Conservation (phyloP, 176 grass and related monocot genomes). For the Avena insularis region DNA sequence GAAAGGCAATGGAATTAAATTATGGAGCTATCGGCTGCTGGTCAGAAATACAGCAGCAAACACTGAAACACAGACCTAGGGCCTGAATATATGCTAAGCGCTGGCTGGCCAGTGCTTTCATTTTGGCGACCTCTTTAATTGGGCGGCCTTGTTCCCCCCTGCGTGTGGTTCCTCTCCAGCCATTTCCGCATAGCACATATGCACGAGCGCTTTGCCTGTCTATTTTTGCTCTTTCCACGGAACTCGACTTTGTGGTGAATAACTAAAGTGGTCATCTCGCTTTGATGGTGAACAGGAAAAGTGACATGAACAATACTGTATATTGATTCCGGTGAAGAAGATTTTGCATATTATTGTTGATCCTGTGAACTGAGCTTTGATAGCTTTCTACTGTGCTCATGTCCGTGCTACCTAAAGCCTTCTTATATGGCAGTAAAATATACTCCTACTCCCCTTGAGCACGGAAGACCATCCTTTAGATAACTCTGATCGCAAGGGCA, state of each 20-base stretch:
- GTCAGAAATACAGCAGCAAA: background rate
- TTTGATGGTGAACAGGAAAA: background rate
- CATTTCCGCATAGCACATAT: conserved; percentile 42
- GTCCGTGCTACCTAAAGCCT: background rate
- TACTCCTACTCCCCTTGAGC: background rate
- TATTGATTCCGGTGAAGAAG: conserved; percentile 20
- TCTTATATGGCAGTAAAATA: background rate
- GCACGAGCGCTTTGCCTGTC: background rate
- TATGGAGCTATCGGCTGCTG: background rate
- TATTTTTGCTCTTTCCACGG: background rate
- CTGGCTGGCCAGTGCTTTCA: conserved; percentile 40
- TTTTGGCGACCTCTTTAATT: conserved; percentile 28
- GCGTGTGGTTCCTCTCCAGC: conserved; percentile 33
- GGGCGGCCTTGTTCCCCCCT: background rate
- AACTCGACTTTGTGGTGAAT: conserved; percentile 41
- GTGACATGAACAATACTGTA: background rate
- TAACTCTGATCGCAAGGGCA: background rate
- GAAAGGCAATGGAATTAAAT: conserved; percentile 17
- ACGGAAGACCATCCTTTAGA: background rate
- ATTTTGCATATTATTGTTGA: conserved; percentile 28
- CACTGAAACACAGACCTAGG: background rate
- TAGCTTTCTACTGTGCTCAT: background rate
- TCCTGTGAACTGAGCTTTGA: background rate
- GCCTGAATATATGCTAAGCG: conserved; percentile 4
- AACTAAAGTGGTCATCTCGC: conserved; percentile 24